Evolutionary conservation across 768 basidiomycete species (phyloP), one percentile per base, ranked within the genome.

Genomic region (Tubosaeta brunneosetosa): DNA sequence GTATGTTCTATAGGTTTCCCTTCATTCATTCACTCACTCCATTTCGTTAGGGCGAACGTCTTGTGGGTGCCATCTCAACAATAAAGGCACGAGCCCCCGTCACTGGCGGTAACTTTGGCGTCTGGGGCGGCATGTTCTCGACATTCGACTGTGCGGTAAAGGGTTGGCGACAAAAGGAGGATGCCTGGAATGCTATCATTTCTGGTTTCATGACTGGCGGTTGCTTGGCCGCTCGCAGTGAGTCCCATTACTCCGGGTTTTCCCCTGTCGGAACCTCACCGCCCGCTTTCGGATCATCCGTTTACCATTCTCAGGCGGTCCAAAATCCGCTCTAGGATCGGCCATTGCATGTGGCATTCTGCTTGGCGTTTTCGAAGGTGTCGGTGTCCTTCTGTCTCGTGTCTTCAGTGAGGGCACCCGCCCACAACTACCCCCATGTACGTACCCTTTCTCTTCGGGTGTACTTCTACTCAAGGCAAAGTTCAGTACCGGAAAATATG

Each of bases 141-240:
- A 90, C 92, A 32, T 99, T 97, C 61, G 97, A 98, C 71, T 99
- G 97, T 70, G 94, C 94, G 1, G 88, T 99, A 61, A 98, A 99
- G 73, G 91, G 93, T 13, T 91, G 84, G 77, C 80, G 94, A 68
- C 93, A 97, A 75, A 97, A 97, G 69, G 94, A 97, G 72, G 94
- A 97, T 70, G 90, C 95, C 47, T 99, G 94, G 94, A 99, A 99
- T 66, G 94, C 94, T 38, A 98, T 99, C 63, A 87, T 97, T 47
- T 93, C 94, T 25, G 97, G 97, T 42, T 99, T 99, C 75, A 82
- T 97, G 85, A 98, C 97, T 10, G 97, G 97, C 71, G 97, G 97
- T 50, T 94, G 91, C 69, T 73, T 97, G 49, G 97, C 95, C 52
- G 81, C 89, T 56, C 82, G 95, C 75, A 91, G 95, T 97, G 70